Percentiles rank a stretch among this genome's conserved stretches.
Evolutionary conservation across 2,329 filamentous ascomycete species (phyloP).

Genomic region (Fusarium veterinarium): DNA sequence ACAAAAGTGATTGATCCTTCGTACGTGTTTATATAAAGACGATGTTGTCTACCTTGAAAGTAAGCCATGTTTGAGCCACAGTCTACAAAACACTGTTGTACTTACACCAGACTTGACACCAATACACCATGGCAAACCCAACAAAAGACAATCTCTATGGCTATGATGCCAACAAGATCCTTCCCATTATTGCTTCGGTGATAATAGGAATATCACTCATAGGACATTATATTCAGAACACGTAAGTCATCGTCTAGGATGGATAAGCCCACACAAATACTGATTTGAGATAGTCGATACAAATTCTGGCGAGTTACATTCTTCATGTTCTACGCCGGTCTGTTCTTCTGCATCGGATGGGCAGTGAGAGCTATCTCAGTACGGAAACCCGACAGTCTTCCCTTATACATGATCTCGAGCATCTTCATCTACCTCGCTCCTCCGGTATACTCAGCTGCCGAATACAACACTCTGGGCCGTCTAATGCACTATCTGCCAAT

Average conservation of each 20-base stretch:
- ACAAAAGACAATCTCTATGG: conserved; percentile 40
- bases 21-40: neutral
- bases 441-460: conserved; percentile 41
- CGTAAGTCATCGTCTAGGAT: neutral
- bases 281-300: conserved; percentile 27
- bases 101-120: neutral
- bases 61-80: neutral
- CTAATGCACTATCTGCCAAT: conserved; percentile 45
- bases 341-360: conserved; percentile 41
- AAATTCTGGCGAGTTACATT: conserved; percentile 44
- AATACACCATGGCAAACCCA: conserved; percentile 20
- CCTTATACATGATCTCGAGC: conserved; percentile 41
- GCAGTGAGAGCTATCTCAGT: conserved; percentile 35
- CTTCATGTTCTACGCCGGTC: conserved; percentile 43
- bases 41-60: neutral
- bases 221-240: conserved; percentile 36
- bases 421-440: conserved; percentile 43
- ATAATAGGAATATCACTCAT: conserved; percentile 31
- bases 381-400: conserved; percentile 34
- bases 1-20: neutral
- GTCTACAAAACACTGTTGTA: neutral
- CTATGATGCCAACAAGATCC: conserved; percentile 42
- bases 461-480: conserved; percentile 44
- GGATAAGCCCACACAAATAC: accelerated
- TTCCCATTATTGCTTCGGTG: conserved; percentile 35